Evolutionary conservation across 768 basidiomycete genomes (phyloP).

Genomic region (Dacryopinax primogenitus): DNA sequence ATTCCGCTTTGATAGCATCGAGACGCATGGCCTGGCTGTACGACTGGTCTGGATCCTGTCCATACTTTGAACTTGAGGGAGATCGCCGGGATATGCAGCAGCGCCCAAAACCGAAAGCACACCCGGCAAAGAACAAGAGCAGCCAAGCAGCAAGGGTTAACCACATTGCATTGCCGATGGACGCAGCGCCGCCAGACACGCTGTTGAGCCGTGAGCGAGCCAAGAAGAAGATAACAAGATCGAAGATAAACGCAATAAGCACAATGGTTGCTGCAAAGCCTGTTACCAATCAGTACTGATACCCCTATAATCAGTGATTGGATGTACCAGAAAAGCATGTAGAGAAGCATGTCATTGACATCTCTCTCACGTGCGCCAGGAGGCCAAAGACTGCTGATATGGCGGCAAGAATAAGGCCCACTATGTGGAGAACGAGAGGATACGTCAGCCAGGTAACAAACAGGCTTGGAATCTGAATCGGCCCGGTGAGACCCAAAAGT

Average conservation of each 20-base stretch:
- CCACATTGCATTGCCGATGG: slow-evolving; percentile 84
- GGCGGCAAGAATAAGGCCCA: slow-evolving; percentile 64
- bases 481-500: slow-evolving; percentile 54
- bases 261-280: slow-evolving; percentile 64
- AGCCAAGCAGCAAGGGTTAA: slow-evolving; percentile 77
- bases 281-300: slow-evolving; percentile 24
- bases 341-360: slow-evolving; percentile 74
- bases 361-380: slow-evolving; percentile 74
- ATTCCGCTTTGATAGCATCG: slow-evolving; percentile 77
- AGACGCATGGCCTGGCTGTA: slow-evolving; percentile 59
- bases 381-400: slow-evolving; percentile 68
- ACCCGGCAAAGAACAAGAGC: slow-evolving; percentile 79
- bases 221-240: slow-evolving; percentile 80
- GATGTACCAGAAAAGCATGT: slow-evolving; percentile 50
- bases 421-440: slow-evolving; percentile 78
- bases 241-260: slow-evolving; percentile 83
- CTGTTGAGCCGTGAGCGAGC: slow-evolving; percentile 71
- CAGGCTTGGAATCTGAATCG: slow-evolving; percentile 63
- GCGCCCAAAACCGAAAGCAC: slow-evolving; percentile 70
- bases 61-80: slow-evolving; percentile 24
- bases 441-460: slow-evolving; percentile 94
- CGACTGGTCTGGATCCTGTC: slow-evolving; percentile 19
- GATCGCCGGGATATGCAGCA: slow-evolving; percentile 61
- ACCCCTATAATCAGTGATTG: slow-evolving; percentile 9
- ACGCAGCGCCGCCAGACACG: slow-evolving; percentile 58